A percentile compares a stretch with the other conserved stretches of the same genome.
Evolutionary conservation across 345 rosid genomes (phyloP).

Genomic region (Aquilaria sinensis): DNA sequence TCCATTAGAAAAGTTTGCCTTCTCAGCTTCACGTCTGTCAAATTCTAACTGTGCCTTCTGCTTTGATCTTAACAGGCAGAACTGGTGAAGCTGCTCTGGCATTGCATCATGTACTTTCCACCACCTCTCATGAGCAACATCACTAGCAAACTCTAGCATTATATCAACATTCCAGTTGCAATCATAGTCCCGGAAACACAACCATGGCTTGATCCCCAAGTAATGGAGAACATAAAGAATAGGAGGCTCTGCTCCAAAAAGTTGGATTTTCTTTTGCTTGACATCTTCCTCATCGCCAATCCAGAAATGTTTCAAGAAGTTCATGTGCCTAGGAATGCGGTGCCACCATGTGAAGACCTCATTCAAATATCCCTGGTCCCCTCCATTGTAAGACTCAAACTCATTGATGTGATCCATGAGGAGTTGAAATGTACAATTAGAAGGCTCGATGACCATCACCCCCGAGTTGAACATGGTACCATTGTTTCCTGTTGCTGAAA

Average conservation of each 20-base stretch:
- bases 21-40: slow-evolving; percentile 81
- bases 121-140: slow-evolving; percentile 81
- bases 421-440: slow-evolving; percentile 75
- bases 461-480: slow-evolving; percentile 85
- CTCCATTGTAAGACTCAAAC: slow-evolving; percentile 85
- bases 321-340: slow-evolving; percentile 79
- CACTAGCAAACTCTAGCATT: slow-evolving; percentile 83
- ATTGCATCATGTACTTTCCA: slow-evolving; percentile 95
- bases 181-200: slow-evolving; percentile 88
- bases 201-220: slow-evolving; percentile 85
- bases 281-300: slow-evolving; percentile 69
- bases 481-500: slow-evolving; percentile 81
- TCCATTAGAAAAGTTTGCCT: slow-evolving; percentile 52
- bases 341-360: slow-evolving; percentile 99
- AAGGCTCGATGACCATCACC: slow-evolving; percentile 85
- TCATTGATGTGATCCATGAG: slow-evolving; percentile 80
- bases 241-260: slow-evolving; percentile 85
- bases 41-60: slow-evolving; percentile 90
- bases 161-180: slow-evolving; percentile 92
- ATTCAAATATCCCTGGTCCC: slow-evolving; percentile 85
- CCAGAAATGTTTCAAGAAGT: slow-evolving; percentile 90
- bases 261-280: slow-evolving; percentile 57
- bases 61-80: slow-evolving; percentile 70
- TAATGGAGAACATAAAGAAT: slow-evolving; percentile 88
- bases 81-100: slow-evolving; percentile 78